Conservation (phyloP, 106 monocot species). For the Dendrobium huoshanense region DNA sequence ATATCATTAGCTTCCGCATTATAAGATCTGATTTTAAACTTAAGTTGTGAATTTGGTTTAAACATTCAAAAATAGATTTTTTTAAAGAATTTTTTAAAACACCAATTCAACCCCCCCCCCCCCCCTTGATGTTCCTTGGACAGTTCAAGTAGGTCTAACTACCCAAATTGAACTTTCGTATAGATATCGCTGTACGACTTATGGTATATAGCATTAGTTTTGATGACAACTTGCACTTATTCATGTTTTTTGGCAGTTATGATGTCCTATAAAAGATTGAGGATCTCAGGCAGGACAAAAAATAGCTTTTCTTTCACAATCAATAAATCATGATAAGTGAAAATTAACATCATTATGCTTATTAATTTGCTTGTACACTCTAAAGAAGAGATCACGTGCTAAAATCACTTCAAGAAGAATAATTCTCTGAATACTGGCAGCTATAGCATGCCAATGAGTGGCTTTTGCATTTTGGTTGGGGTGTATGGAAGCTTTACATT, state of each 20-base stretch:
- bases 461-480: neutral
- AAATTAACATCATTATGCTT: neutral
- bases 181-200: neutral
- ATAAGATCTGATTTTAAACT: no score
- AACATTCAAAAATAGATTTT: no score
- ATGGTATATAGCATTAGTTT: neutral
- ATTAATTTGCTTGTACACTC: no score
- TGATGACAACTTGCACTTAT: neutral
- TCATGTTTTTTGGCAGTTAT: neutral
- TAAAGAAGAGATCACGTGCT: no score
- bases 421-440: neutral
- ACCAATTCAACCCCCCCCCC: no score
- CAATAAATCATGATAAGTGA: neutral
- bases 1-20: no score
- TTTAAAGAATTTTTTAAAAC: no score
- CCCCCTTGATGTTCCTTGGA: no score
- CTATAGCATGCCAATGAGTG: neutral
- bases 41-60: no score
- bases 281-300: neutral
- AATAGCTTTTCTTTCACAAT: neutral
- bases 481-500: no score
- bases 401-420: no score
- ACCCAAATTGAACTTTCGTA: neutral
- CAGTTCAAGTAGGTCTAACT: no score
- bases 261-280: neutral